A percentile compares a stretch with the other conserved stretches of the same genome.
Conservation (phyloP, 2,329 filamentous ascomycete species). For the Fusarium irregulare region DNA sequence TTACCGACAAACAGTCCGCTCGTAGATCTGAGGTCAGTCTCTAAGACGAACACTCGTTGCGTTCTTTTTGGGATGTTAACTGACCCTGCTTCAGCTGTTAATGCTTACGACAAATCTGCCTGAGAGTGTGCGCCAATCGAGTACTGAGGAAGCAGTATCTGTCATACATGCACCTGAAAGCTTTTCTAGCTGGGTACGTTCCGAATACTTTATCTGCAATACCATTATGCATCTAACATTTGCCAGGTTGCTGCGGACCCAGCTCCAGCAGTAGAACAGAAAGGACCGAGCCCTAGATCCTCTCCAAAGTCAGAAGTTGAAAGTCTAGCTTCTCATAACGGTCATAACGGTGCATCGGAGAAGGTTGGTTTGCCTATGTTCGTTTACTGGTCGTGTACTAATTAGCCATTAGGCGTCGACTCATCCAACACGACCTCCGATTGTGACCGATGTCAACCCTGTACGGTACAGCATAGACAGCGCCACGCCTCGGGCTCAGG, state of each 20-base stretch:
- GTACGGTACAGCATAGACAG: constrained; percentile 73
- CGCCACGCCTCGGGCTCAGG: constrained; percentile 85
- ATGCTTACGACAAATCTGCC: constrained; percentile 68
- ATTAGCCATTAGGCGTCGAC: constrained; percentile 24
- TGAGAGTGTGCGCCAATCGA: constrained; percentile 66
- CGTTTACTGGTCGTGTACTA: constrained; percentile 3
- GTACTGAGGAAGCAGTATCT: constrained; percentile 83
- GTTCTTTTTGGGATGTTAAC: constrained; percentile 21
- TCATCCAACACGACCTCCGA: constrained; percentile 71
- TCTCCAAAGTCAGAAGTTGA: constrained; percentile 55
- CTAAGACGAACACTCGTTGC: not conserved
- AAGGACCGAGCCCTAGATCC: constrained; percentile 50
- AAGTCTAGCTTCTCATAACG: constrained; percentile 44
- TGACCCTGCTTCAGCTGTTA: constrained; percentile 54
- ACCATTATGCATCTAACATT: constrained; percentile 35
- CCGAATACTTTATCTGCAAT: not conserved
- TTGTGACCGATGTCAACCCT: constrained; percentile 79
- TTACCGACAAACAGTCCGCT: constrained; percentile 15
- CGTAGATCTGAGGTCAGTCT: constrained; percentile 50
- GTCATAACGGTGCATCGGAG: constrained; percentile 35
- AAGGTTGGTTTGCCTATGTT: constrained; percentile 36
- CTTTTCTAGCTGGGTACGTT: constrained; percentile 81
- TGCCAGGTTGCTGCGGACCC: constrained; percentile 54
- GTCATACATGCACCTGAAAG: constrained; percentile 91
- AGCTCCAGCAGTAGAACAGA: constrained; percentile 46